These are phyloP conservation scores for Coemansia sp. DNA, from an alignment of 371 early-diverging fungal genomes.

Conservation along the genomic window DNA sequence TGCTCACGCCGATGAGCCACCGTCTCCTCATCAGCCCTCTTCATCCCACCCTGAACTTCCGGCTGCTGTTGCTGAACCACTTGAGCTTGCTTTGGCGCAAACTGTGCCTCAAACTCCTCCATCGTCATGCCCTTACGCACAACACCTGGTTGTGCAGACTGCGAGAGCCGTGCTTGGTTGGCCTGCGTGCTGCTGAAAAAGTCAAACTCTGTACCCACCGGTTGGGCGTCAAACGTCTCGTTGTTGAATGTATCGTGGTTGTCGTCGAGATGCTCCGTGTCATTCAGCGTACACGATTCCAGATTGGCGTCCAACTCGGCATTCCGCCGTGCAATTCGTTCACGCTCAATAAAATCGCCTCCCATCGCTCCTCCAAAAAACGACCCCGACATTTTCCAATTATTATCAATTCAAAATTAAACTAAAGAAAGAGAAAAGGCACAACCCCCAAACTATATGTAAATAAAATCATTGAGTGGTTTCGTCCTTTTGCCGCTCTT, in stretches of 20 bases:
- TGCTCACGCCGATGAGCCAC: slow-evolving; percentile 19
- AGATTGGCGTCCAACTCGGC: slow-evolving; percentile 33
- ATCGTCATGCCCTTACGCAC: slow-evolving; percentile 46
- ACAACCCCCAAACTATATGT: neutral
- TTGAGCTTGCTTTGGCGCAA: slow-evolving; percentile 29
- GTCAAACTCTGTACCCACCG: slow-evolving; percentile 62
- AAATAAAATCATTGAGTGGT: neutral
- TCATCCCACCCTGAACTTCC: neutral
- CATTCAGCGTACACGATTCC: slow-evolving; percentile 38
- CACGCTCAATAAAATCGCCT: slow-evolving; percentile 36
- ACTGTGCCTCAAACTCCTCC: slow-evolving; percentile 56
- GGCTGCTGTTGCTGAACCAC: neutral
- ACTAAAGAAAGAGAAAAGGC: neutral
- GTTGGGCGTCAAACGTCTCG: slow-evolving; percentile 78
- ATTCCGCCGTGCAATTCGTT: slow-evolving; percentile 12
- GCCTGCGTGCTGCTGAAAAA: slow-evolving; percentile 64
- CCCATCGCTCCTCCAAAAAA: slow-evolving; percentile 34
- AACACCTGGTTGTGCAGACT: slow-evolving; percentile 1
- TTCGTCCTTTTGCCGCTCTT: slow-evolving; percentile 12
- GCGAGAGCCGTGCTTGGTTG: slow-evolving; percentile 19
- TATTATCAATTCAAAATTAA: neutral
- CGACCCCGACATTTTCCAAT: slow-evolving; percentile 26
- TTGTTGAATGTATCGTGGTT: slow-evolving; percentile 78
- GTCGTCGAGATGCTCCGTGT: slow-evolving; percentile 60
- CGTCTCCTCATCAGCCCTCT: slow-evolving; percentile 23